These are phyloP conservation scores for Kodamaea jinghongensis DNA, from an alignment of 805 yeast species.

Conservation along the genomic window DNA sequence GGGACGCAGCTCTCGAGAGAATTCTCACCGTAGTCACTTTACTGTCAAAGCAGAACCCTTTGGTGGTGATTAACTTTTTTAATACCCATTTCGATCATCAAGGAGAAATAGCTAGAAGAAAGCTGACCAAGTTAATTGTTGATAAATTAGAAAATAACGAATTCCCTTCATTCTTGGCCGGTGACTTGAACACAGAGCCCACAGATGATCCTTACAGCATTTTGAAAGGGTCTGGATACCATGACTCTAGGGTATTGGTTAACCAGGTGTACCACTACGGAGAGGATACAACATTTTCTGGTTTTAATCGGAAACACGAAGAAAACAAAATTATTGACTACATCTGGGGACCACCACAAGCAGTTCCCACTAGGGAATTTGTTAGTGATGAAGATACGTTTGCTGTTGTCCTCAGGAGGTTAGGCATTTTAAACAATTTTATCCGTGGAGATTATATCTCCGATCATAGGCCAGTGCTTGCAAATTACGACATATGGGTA, in stretches of 20 bases:
- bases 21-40: constrained; percentile 39
- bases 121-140: constrained; percentile 34
- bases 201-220: constrained; percentile 40
- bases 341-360: constrained; percentile 37
- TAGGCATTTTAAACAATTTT: constrained; percentile 38
- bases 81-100: constrained; percentile 44
- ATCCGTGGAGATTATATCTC: constrained; percentile 32
- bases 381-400: constrained; percentile 12
- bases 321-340: constrained; percentile 39
- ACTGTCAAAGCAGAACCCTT: constrained; percentile 28
- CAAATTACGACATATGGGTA: constrained; percentile 13
- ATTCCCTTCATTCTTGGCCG: constrained; percentile 37
- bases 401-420: constrained; percentile 30
- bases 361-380: background rate
- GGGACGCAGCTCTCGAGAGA: constrained; percentile 44
- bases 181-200: constrained; percentile 44
- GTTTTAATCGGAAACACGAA: constrained; percentile 37
- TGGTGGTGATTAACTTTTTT: constrained; percentile 29
- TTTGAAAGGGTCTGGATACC: constrained; percentile 33
- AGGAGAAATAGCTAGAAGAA: constrained; percentile 35
- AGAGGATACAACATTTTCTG: constrained; percentile 45
- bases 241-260: constrained; percentile 36
- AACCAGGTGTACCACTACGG: constrained; percentile 38
- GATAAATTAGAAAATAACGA: constrained; percentile 36
- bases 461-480: constrained; percentile 42